A percentile compares a stretch with the other conserved stretches of the same genome.
Evolutionary conservation across 2,329 filamentous ascomycete species (phyloP).

Genomic region (Domatiomyces globalis): DNA sequence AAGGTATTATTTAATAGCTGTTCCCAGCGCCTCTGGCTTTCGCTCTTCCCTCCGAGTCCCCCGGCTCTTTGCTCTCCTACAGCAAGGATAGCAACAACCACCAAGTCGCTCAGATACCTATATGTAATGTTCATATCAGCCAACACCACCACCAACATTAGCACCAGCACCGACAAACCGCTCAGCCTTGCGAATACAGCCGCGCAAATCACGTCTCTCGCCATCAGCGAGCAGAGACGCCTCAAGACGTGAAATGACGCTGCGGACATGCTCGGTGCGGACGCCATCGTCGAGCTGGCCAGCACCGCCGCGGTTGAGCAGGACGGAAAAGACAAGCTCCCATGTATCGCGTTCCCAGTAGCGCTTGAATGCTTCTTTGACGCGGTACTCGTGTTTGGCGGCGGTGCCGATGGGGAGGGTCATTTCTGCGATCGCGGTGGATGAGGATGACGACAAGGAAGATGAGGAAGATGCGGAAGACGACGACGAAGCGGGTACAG

Average conservation of each 20-base stretch:
- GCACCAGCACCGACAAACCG: conserved; percentile 9
- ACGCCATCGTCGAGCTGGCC: conserved; percentile 42
- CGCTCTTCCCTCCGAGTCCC: too few relatives aligned
- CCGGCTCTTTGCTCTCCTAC: too few relatives aligned
- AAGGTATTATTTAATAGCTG: too few relatives aligned
- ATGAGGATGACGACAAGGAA: too few relatives aligned
- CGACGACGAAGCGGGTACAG: conserved; percentile 11
- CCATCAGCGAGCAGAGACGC: conserved; percentile 17
- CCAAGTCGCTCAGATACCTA: too few relatives aligned
- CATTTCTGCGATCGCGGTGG: neutral
- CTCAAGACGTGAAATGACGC: conserved; percentile 13
- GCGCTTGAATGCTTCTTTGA: conserved; percentile 72
- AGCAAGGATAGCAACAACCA: too few relatives aligned
- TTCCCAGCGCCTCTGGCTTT: too few relatives aligned
- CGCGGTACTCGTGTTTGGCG: conserved; percentile 53
- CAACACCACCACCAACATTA: neutral
- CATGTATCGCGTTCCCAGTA: conserved; percentile 97
- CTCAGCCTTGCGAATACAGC: conserved; percentile 14
- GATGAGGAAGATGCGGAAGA: conserved; percentile 3
- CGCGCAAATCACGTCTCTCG: conserved; percentile 16
- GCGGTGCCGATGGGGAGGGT: neutral
- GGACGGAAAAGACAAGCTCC: conserved; percentile 64
- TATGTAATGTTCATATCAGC: too few relatives aligned
- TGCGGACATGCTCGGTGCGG: conserved; percentile 44
- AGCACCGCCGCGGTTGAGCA: conserved; percentile 58